These are phyloP conservation scores for Nicotiana rustica DNA, from an alignment of 305 asterid species.

Conservation along the genomic window DNA sequence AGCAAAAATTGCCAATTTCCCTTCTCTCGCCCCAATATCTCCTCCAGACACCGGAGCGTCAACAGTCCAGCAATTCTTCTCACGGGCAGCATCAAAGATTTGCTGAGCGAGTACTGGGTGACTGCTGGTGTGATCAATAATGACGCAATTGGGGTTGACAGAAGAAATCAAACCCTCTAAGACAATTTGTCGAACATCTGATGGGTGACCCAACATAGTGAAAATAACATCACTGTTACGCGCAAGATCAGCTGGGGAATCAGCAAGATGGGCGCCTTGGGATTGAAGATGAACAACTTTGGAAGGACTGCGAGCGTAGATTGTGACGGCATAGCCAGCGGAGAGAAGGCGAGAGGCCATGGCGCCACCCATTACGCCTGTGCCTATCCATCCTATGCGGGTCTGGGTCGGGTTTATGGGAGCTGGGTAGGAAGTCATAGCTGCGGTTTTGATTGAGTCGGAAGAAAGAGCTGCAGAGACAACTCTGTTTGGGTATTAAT, in stretches of 20 bases:
- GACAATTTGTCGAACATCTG: constrained; percentile 73
- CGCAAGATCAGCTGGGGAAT: constrained; percentile 62
- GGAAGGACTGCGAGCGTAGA: constrained; percentile 77
- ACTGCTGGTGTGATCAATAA: constrained; percentile 84
- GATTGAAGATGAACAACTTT: constrained; percentile 63
- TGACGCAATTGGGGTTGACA: constrained; percentile 55
- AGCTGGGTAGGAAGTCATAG: constrained; percentile 52
- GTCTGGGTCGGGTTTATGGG: constrained; percentile 63
- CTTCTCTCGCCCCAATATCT: constrained; percentile 77
- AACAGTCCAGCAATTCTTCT: constrained; percentile 55
- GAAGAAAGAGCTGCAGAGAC: not conserved
- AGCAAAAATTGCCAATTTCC: constrained; percentile 76
- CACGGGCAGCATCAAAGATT: constrained; percentile 56
- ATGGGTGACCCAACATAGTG: constrained; percentile 89
- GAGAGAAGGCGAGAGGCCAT: constrained; percentile 86
- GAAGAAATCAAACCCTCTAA: constrained; percentile 57
- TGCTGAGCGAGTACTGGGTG: constrained; percentile 67
- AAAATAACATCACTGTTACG: constrained; percentile 60
- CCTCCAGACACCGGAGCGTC: constrained; percentile 96
- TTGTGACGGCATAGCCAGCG: constrained; percentile 73
- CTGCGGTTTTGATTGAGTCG: constrained; percentile 2
- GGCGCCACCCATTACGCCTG: constrained; percentile 91
- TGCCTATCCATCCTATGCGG: constrained; percentile 88
- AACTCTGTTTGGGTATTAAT: not conserved
- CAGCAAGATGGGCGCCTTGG: constrained; percentile 70